phyloP scores from a whole-genome alignment of 192 early-diverging fungal genomes.

The Podila clonocystis region DNA sequence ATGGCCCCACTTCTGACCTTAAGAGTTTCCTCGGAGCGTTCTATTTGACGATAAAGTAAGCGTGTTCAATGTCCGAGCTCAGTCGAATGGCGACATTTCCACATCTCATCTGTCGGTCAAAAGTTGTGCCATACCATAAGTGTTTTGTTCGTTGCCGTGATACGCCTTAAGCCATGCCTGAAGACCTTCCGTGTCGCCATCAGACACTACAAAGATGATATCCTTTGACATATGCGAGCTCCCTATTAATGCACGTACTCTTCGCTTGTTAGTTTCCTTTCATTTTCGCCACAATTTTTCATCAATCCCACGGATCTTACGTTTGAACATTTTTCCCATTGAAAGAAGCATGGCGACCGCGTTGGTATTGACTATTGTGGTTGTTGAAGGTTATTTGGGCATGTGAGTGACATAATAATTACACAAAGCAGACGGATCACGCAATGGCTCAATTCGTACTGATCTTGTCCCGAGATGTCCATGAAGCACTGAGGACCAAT shows the following conservation, averaged over 20 bases:
- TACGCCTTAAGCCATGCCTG: slow-evolving; percentile 92
- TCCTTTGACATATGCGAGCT: slow-evolving; percentile 93
- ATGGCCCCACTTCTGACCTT: slow-evolving; percentile 77
- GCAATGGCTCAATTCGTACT: slow-evolving; percentile 43
- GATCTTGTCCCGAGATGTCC: slow-evolving; percentile 70
- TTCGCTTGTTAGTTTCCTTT: background rate
- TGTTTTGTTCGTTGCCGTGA: slow-evolving; percentile 69
- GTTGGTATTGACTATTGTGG: slow-evolving; percentile 56
- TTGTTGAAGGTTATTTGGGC: background rate
- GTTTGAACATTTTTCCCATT: slow-evolving; percentile 64
- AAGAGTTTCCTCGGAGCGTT: slow-evolving; percentile 25
- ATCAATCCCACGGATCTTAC: slow-evolving; percentile 43
- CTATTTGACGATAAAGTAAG: slow-evolving; percentile 4
- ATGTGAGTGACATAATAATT: background rate
- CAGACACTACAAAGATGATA: slow-evolving; percentile 87
- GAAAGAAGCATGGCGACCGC: slow-evolving; percentile 58
- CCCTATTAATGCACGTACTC: slow-evolving; percentile 23
- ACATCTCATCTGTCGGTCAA: background rate
- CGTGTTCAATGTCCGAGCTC: background rate
- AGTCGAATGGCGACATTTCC: background rate
- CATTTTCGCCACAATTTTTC: background rate
- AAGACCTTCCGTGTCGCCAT: slow-evolving; percentile 77
- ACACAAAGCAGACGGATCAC: slow-evolving; percentile 13
- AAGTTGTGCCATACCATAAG: slow-evolving; percentile 21
- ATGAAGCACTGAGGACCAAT: slow-evolving; percentile 85